Conservation (phyloP, 1,284 basidiomycete genomes). For the Melampsora americana region DNA sequence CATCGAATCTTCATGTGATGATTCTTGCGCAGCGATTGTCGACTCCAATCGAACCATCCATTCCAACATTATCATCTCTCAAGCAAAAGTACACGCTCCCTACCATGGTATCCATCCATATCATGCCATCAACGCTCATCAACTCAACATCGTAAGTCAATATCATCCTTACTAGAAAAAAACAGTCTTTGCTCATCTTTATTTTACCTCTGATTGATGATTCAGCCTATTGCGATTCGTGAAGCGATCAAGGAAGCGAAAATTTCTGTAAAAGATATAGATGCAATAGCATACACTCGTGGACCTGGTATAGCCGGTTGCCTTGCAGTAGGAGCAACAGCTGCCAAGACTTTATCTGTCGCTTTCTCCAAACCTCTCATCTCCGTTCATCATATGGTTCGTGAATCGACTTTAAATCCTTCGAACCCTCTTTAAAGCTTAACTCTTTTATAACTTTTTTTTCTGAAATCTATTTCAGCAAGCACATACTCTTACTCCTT, state of each 20-base stretch:
- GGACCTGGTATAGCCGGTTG: slow-evolving; percentile 73
- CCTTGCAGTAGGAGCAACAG: slow-evolving; percentile 70
- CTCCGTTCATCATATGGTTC: slow-evolving; percentile 89
- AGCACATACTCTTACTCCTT: slow-evolving; percentile 83
- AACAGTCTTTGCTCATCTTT: neutral
- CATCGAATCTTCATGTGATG: slow-evolving; percentile 76
- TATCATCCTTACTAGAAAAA: too few relatives aligned
- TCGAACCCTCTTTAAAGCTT: neutral
- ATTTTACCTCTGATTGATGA: slow-evolving; percentile 1
- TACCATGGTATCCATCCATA: slow-evolving; percentile 81
- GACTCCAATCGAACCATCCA: slow-evolving; percentile 66
- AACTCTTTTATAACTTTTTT: neutral
- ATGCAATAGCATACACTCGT: slow-evolving; percentile 84
- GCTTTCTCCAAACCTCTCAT: slow-evolving; percentile 72
- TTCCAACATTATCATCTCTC: slow-evolving; percentile 77
- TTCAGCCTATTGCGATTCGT: slow-evolving; percentile 66
- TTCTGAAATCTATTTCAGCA: slow-evolving; percentile 65
- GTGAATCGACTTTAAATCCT: slow-evolving; percentile 46
- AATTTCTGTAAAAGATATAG: slow-evolving; percentile 64
- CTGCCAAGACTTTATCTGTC: slow-evolving; percentile 76
- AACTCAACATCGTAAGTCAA: slow-evolving; percentile 65
- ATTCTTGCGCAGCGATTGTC: slow-evolving; percentile 80
- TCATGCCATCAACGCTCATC: slow-evolving; percentile 67
- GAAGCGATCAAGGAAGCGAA: slow-evolving; percentile 67
- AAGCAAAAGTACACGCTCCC: slow-evolving; percentile 66